A percentile compares a stretch with the other conserved stretches of the same genome.
Evolutionary conservation across 805 yeast genomes (phyloP).

Genomic region (Monosporozyma unispora): DNA sequence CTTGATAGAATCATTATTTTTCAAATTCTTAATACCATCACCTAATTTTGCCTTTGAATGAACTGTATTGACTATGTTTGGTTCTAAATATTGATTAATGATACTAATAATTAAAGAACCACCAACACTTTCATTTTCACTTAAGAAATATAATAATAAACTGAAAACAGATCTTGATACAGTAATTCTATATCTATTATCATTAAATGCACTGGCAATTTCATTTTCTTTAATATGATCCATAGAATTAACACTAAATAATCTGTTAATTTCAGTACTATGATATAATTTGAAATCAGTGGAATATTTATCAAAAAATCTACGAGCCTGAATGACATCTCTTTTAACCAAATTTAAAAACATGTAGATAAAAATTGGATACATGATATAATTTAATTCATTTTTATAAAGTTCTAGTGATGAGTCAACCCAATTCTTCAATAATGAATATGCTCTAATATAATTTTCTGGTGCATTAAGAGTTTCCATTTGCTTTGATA

Average conservation of each 20-base stretch:
- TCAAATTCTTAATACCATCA: slow-evolving; percentile 25
- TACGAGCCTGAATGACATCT: slow-evolving; percentile 53
- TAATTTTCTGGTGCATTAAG: slow-evolving; percentile 53
- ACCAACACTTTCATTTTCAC: slow-evolving; percentile 86
- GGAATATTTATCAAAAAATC: slow-evolving; percentile 66
- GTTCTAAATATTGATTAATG: slow-evolving; percentile 72
- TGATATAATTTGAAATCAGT: slow-evolving; percentile 69
- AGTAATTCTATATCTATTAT: slow-evolving; percentile 62
- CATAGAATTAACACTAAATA: slow-evolving; percentile 66
- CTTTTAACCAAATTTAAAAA: slow-evolving; percentile 71
- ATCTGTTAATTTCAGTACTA: slow-evolving; percentile 61
- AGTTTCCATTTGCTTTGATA: slow-evolving; percentile 18
- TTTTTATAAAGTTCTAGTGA: slow-evolving; percentile 87
- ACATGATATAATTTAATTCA: slow-evolving; percentile 72
- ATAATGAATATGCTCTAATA: slow-evolving; percentile 68
- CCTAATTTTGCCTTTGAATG: slow-evolving; percentile 25
- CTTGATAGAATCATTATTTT: slow-evolving; percentile 23
- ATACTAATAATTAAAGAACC: slow-evolving; percentile 80
- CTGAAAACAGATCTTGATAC: slow-evolving; percentile 82
- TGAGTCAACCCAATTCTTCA: slow-evolving; percentile 82
- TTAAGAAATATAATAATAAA: slow-evolving; percentile 72
- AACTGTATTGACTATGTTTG: slow-evolving; percentile 33
- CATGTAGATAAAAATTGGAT: slow-evolving; percentile 88
- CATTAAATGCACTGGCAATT: slow-evolving; percentile 64
- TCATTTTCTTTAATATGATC: slow-evolving; percentile 80